Percentiles rank a stretch among this genome's conserved stretches.
Evolutionary conservation across 2,329 filamentous ascomycete species (phyloP).

Genomic region (Verticillium albo-atrum): DNA sequence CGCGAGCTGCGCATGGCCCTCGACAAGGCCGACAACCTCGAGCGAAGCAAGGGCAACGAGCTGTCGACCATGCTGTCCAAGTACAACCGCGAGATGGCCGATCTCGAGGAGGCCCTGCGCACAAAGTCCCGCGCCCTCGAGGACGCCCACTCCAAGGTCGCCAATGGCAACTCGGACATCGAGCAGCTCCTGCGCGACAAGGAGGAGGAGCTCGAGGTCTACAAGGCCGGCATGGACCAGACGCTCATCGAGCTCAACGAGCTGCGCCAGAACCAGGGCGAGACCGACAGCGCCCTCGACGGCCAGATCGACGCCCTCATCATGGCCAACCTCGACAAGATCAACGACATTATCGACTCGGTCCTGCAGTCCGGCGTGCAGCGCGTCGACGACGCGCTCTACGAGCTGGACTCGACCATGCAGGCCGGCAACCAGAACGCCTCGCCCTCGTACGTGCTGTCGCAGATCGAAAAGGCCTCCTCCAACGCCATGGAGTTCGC

Average conservation of each 20-base stretch:
- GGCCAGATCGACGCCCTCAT: conserved; percentile 89
- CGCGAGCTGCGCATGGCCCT: conserved; percentile 89
- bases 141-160: conserved; percentile 71
- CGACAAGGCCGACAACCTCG: conserved; percentile 86
- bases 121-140: conserved; percentile 86
- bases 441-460: conserved; percentile 88
- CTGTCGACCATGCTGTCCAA: conserved; percentile 90
- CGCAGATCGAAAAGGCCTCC: conserved; percentile 95
- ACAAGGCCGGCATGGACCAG: conserved; percentile 97
- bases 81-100: conserved; percentile 95
- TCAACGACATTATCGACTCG: conserved; percentile 96
- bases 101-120: conserved; percentile 86
- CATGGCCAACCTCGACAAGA: conserved; percentile 81
- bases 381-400: conserved; percentile 91
- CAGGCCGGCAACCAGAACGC: conserved; percentile 98
- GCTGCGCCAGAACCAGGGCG: conserved; percentile 69
- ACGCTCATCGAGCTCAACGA: conserved; percentile 90
- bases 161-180: conserved; percentile 79
- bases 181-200: conserved; percentile 85
- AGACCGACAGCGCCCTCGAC: conserved; percentile 76
- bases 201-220: conserved; percentile 96
- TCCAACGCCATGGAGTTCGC: conserved; percentile 95
- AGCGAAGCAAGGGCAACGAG: conserved; percentile 91
- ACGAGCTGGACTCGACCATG: conserved; percentile 96
- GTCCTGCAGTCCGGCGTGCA: conserved; percentile 90